phyloP scores from a whole-genome alignment of 2,329 filamentous ascomycete species.

The Diaporthe humulicola region DNA sequence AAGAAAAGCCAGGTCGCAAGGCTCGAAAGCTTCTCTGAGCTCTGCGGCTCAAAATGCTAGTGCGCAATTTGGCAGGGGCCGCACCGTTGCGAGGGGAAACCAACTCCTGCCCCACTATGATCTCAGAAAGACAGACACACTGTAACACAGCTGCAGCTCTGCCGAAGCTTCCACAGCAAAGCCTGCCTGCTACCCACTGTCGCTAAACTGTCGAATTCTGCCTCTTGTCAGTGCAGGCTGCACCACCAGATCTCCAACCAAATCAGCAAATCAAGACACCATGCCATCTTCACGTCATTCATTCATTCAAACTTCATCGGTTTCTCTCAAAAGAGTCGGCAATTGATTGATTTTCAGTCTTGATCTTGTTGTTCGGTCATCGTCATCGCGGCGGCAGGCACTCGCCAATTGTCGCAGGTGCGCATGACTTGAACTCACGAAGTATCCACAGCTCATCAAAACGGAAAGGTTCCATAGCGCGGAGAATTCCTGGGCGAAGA shows the following conservation, averaged over 20 bases:
- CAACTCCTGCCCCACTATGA: slow-evolving; percentile 25
- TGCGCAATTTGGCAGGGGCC: slow-evolving; percentile 27
- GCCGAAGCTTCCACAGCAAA: neutral
- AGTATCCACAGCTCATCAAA: slow-evolving; percentile 41
- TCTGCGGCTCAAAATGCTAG: slow-evolving; percentile 35
- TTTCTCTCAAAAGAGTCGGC: neutral
- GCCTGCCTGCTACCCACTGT: neutral
- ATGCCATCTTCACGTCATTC: neutral
- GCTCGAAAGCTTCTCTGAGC: slow-evolving; percentile 24
- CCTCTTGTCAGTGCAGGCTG: neutral
- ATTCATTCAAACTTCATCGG: neutral
- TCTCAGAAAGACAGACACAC: neutral
- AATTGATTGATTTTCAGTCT: neutral
- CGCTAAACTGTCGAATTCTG: neutral
- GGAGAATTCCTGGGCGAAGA: slow-evolving; percentile 33
- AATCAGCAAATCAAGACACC: neutral
- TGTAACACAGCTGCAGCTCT: neutral
- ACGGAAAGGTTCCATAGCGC: slow-evolving; percentile 33
- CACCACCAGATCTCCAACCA: neutral
- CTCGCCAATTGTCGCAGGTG: slow-evolving; percentile 5
- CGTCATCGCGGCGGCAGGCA: slow-evolving; percentile 1
- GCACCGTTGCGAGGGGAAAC: slow-evolving; percentile 29
- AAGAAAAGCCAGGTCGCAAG: slow-evolving; percentile 15
- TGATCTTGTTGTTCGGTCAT: neutral
- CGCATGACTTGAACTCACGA: slow-evolving; percentile 29